These are phyloP conservation scores for Heliamphora ciliata DNA, from an alignment of 179 eudicot genomes.

Conservation along the genomic window DNA sequence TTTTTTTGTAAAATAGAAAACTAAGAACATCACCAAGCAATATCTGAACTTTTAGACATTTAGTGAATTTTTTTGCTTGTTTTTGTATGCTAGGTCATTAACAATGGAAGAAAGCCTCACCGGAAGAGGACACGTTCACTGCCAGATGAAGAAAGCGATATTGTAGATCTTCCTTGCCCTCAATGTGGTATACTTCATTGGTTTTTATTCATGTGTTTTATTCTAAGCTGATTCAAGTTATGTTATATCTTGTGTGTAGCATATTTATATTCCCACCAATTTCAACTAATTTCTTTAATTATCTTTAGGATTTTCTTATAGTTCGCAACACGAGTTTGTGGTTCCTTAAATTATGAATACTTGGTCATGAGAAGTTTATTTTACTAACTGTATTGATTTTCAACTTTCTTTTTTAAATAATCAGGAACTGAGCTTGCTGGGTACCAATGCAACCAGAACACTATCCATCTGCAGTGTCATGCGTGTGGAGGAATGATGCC, in stretches of 20 bases:
- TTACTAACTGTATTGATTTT: not conserved
- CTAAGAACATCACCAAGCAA: no score
- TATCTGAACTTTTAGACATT: not conserved
- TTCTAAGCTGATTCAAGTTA: not conserved
- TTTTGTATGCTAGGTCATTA: constrained; percentile 40
- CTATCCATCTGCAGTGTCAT: constrained; percentile 78
- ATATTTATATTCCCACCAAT: not conserved
- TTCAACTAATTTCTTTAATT: not conserved
- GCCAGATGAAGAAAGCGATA: constrained; percentile 31
- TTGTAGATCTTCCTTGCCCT: constrained; percentile 48
- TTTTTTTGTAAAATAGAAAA: no score
- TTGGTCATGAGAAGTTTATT: not conserved
- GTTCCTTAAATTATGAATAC: not conserved
- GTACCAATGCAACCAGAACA: constrained; percentile 55
- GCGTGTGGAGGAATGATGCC: constrained; percentile 98
- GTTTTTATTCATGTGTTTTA: not conserved
- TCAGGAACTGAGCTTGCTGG: constrained; percentile 55
- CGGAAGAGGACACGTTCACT: constrained; percentile 59
- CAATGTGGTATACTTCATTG: constrained; percentile 60
- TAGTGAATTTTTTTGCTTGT: not conserved
- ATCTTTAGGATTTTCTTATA: not conserved
- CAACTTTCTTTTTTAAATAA: not conserved
- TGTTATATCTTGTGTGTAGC: not conserved
- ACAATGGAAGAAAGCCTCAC: constrained; percentile 33
- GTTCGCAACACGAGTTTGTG: not conserved